Percentiles rank a stretch among this genome's conserved stretches.
phyloP scores from a whole-genome alignment of 2,329 filamentous ascomycete genomes.

The Aspergillus fumigatiaffinis region DNA sequence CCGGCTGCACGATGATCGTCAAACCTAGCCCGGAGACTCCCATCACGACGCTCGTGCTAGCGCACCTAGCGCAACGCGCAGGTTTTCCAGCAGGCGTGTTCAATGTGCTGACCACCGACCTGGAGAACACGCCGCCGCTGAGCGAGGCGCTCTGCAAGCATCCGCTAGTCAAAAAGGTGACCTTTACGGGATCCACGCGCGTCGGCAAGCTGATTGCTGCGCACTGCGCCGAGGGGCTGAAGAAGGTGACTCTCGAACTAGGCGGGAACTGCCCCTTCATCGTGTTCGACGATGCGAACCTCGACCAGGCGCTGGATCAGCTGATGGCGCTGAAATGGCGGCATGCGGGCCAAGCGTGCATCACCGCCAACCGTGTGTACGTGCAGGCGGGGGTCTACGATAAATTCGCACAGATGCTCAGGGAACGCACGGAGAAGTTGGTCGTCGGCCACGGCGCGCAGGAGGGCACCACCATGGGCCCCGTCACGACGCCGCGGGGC shows the following conservation, averaged over 20 bases:
- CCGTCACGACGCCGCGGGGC: conserved; percentile 55
- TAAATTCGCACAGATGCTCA: conserved; percentile 53
- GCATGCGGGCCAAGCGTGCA: conserved; percentile 44
- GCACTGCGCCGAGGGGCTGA: conserved; percentile 57
- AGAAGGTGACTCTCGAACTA: conserved; percentile 62
- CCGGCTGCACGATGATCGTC: conserved; percentile 69
- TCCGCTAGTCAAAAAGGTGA: conserved; percentile 56
- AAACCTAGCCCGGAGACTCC: conserved; percentile 69
- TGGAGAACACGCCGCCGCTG: conserved; percentile 37
- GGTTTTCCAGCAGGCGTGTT: conserved; percentile 59
- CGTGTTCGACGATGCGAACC: conserved; percentile 61
- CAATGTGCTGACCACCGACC: conserved; percentile 55
- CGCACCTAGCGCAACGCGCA: conserved; percentile 49
- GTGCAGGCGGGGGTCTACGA: conserved; percentile 45
- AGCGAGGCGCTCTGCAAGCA: conserved; percentile 53
- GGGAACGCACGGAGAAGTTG: conserved; percentile 49
- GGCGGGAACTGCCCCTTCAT: conserved; percentile 64
- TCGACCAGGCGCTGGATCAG: conserved; percentile 45
- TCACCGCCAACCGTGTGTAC: conserved; percentile 44
- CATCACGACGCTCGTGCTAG: conserved; percentile 54
- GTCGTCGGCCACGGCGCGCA: conserved; percentile 59
- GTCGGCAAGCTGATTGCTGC: conserved; percentile 61
- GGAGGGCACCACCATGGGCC: conserved; percentile 56
- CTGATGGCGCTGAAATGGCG: conserved; percentile 42
- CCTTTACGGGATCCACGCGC: conserved; percentile 58